Percentiles rank a stretch among this genome's conserved stretches.
Conservation (phyloP, 2,329 filamentous ascomycete species). For the Colletotrichum magnum region DNA sequence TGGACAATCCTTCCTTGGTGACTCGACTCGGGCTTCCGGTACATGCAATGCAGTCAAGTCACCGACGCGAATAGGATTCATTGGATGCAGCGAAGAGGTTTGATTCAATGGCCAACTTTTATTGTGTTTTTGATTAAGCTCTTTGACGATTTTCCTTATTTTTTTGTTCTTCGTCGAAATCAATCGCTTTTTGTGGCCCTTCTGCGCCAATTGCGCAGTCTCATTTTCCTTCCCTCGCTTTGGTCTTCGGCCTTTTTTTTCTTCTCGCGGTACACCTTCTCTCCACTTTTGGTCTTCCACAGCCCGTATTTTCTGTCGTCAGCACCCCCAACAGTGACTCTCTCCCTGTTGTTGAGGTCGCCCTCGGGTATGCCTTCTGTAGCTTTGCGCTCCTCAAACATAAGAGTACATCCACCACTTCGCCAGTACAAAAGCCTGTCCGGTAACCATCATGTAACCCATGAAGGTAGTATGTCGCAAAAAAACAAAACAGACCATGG, state of each 20-base stretch:
- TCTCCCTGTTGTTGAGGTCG: slow-evolving; percentile 35
- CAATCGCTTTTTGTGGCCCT: slow-evolving; percentile 21
- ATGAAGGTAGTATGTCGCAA: slow-evolving; percentile 39
- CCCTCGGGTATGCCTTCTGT: slow-evolving; percentile 40
- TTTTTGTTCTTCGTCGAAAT: slow-evolving; percentile 25
- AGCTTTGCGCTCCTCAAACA: slow-evolving; percentile 12
- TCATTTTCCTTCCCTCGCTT: slow-evolving; percentile 33
- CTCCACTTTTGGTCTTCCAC: slow-evolving; percentile 38
- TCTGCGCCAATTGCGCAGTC: slow-evolving; percentile 6
- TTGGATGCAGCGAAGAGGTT: background rate
- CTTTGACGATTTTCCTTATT: slow-evolving; percentile 39
- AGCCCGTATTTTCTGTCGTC: slow-evolving; percentile 7
- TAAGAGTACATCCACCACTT: slow-evolving; percentile 39
- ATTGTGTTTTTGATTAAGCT: slow-evolving; percentile 39
- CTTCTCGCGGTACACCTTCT: background rate
- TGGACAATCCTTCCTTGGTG: background rate
- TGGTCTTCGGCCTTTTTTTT: slow-evolving; percentile 24
- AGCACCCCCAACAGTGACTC: slow-evolving; percentile 30
- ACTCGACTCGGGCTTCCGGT: background rate
- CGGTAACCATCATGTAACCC: slow-evolving; percentile 26
- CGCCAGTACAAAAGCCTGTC: slow-evolving; percentile 24
- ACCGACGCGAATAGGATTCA: background rate
- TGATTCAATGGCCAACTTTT: slow-evolving; percentile 41
- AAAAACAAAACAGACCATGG: slow-evolving; percentile 42
- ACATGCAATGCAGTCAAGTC: background rate